Base-by-base conservation (phyloP, 2,329 filamentous ascomycete genomes). In the Fusarium longipes region DNA sequence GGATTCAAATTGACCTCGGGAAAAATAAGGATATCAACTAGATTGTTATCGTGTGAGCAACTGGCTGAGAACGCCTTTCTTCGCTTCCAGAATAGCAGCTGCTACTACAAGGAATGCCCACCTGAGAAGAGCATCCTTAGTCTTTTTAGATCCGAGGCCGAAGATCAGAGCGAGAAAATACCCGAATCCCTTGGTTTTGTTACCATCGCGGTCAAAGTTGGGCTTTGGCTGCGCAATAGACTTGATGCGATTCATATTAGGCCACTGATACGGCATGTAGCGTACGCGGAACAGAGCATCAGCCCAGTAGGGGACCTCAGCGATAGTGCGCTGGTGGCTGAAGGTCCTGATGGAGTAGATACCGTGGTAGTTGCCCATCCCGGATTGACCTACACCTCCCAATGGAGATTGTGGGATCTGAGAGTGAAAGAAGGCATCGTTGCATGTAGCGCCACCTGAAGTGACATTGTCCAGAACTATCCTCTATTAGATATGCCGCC, bases 201-300 rank as follows among this genome's bases (percentile, higher is more conserved):
- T 81, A 65, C 88, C 87, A 57, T 84, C 77, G 70, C 89, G 86
- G 76, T 89, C 86, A 74, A 91, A 91, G 76, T 88, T 82, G 65
- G 88, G 86, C 74, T 81, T 84, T 65, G 74, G 58, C 20, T 71
- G 69, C 48, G 81, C 80, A 68, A 86, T 75, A 40, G 77, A 75
- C 47, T 80, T 71, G 63, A 85, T 77, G 45, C 82, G 77, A 42
- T 78, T 76, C 57, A 87, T 79, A 64, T 85, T 77, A 17, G 71
- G 73, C 70, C 76, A 76, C 33, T 79, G 78, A 77, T 89, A 90
- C 4, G 89, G 89, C 80, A 89, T 86, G 79, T 91, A 91, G 63
- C 92, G 86, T 51, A 92, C 82, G 59, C 86, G 84, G 69, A 95
- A 80, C 62, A 93, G 74, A 36, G 79, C 65, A 29, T 81, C 79